These are phyloP conservation scores for Dactylellina sp. DNA, from an alignment of 2,329 filamentous ascomycete genomes.

Conservation along the genomic window DNA sequence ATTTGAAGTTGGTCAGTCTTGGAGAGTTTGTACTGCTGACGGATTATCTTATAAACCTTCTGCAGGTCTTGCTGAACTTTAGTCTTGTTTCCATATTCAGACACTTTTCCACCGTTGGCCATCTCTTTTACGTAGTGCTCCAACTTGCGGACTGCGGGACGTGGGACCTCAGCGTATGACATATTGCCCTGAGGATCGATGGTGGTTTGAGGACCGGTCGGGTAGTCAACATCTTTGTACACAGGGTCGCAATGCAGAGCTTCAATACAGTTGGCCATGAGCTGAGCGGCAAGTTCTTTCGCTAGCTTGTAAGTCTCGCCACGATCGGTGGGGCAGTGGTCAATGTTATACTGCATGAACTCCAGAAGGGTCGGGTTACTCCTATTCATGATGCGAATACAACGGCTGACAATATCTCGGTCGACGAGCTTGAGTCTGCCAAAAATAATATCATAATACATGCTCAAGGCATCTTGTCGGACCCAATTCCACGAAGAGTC, in stretches of 20 bases:
- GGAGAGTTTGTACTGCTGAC: conserved; percentile 96
- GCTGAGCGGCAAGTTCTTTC: conserved; percentile 89
- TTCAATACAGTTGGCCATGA: conserved; percentile 98
- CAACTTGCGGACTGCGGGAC: conserved; percentile 90
- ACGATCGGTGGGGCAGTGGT: conserved; percentile 95
- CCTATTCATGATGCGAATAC: conserved; percentile 99
- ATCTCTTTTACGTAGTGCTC: conserved; percentile 99
- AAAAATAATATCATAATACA: conserved; percentile 99
- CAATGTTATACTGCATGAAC: conserved; percentile 99
- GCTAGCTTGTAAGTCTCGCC: conserved; percentile 98
- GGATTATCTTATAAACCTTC: conserved; percentile 97
- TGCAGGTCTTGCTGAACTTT: conserved; percentile 97
- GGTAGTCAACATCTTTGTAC: conserved; percentile 94
- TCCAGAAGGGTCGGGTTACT: conserved; percentile 95
- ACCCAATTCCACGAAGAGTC: conserved; percentile 99
- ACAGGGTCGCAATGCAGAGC: conserved; percentile 84
- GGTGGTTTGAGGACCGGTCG: conserved; percentile 91
- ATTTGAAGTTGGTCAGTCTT: conserved; percentile 97
- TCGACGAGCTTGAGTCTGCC: conserved; percentile 92
- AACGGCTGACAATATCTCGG: conserved; percentile 97
- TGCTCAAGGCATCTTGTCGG: conserved; percentile 93
- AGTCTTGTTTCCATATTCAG: conserved; percentile 96
- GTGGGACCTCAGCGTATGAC: conserved; percentile 87
- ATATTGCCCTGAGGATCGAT: conserved; percentile 92
- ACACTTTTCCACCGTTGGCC: conserved; percentile 98